Evolutionary conservation across 2,329 filamentous ascomycete species (phyloP).

Genomic region (Phaeosphaeria sp.): DNA sequence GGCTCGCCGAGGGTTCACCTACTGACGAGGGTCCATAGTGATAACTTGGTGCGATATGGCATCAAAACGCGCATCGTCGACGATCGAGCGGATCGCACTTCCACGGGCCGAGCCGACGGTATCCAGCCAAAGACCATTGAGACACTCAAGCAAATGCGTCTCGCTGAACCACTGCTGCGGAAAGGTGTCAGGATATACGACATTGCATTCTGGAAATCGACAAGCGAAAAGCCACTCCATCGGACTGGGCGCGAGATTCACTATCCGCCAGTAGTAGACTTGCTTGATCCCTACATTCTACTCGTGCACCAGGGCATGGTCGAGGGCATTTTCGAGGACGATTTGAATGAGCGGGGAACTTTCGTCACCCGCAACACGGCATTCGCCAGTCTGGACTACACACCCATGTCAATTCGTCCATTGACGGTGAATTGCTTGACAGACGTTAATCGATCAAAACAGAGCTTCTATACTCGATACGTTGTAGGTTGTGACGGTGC

Average conservation of each 20-base stretch:
- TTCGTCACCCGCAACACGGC: constrained; percentile 68
- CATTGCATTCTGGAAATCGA: constrained; percentile 70
- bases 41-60: constrained; percentile 68
- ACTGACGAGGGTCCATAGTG: constrained; percentile 42
- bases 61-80: constrained; percentile 71
- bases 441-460: constrained; percentile 43
- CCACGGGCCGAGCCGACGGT: constrained; percentile 73
- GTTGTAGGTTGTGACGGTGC: constrained; percentile 77
- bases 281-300: constrained; percentile 61
- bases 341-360: constrained; percentile 69
- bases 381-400: constrained; percentile 61
- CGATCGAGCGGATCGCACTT: constrained; percentile 71
- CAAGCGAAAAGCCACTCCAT: constrained; percentile 53
- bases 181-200: constrained; percentile 75
- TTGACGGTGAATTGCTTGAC: constrained; percentile 53
- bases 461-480: constrained; percentile 64
- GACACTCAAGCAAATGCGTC: constrained; percentile 73
- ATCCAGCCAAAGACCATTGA: constrained; percentile 81
- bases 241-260: constrained; percentile 71
- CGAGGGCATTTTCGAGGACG: constrained; percentile 72
- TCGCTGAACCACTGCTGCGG: constrained; percentile 72
- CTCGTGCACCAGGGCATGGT: constrained; percentile 76
- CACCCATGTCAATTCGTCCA: constrained; percentile 43
- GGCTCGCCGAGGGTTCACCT: not conserved
- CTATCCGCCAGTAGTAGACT: constrained; percentile 63